Evolutionary conservation across 768 basidiomycete genomes (phyloP), one percentile per base, ranked within the genome.

Genomic region (Candolleomyces efflorescens): DNA sequence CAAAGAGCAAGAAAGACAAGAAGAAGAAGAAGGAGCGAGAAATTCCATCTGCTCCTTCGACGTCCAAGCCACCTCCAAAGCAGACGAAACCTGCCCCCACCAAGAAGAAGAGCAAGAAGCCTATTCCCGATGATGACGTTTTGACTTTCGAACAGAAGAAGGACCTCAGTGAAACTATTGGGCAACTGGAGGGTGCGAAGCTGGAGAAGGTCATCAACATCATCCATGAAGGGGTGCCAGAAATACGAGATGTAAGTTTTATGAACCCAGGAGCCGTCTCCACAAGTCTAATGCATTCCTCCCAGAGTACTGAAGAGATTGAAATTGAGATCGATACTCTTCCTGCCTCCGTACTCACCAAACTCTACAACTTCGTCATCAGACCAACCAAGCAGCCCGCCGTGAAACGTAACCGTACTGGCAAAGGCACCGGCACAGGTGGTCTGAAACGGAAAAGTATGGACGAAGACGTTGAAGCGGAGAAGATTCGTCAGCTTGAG

Each of bases 121-220:
- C 78, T 39, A 70, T 85, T 45, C 73, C 82, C 10, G 90, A 92
- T 63, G 89, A 92, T 64, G 91, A 94, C 57, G 85, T 88, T 48
- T 79, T 98, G 38, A 89, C 92, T 53, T 92, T 96, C 69, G 92
- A 94, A 63, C 96, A 98, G 78, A 99, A 99, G 87, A 94, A 97
- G 73, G 94, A 98, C 68, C 77, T 99, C 56, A 96, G 94, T 67
- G 94, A 98, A 72, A 91, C 94, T 53, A 99, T 99, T 63, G 81
- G 82, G 59, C 82, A 82, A 65, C 83, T 97, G 23, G 92, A 97
- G 62, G 94, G 87, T 20, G 70, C 80, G 53, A 90, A 89, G 68
- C 75, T 98, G 60, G 90, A 93, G 72, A 86, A 85, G 67, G 96
- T 97, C 54, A 94, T 98, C 66, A 84, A 91, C 66, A 94, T 98